phyloP scores from a whole-genome alignment of 139 green algal species.

The Chlorella vulgaris region DNA sequence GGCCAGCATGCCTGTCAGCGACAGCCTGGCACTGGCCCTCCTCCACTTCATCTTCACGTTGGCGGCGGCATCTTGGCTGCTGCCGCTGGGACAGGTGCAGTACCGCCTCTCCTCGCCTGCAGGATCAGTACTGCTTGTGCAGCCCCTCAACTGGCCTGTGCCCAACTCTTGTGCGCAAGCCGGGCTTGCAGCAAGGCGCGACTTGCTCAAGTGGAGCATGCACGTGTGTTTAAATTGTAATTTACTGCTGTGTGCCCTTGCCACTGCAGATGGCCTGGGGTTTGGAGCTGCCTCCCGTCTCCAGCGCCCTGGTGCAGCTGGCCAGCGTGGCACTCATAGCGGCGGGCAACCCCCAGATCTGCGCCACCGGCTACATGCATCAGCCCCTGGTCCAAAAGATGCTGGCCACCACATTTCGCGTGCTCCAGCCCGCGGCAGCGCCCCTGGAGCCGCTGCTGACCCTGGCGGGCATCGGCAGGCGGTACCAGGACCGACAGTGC shows the following conservation, averaged over 20 bases:
- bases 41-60: neutral
- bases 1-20: neutral
- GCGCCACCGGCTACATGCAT: neutral
- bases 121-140: too few species aligned
- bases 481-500: too few species aligned
- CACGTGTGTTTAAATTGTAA: too few species aligned
- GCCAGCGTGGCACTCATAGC: neutral
- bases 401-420: neutral
- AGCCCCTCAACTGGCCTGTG: too few species aligned
- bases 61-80: neutral
- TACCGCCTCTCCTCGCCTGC: too few species aligned
- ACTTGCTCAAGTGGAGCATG: too few species aligned
- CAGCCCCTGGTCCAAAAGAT: neutral
- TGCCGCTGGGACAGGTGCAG: neutral
- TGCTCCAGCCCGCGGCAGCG: neutral
- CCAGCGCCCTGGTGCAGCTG: neutral
- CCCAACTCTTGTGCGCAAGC: too few species aligned
- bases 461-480: too few species aligned
- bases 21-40: neutral
- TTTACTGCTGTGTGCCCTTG: too few species aligned
- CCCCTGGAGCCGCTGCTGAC: neutral
- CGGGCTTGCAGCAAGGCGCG: too few species aligned
- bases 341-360: neutral
- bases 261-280: neutral
- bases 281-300: neutral